Evolutionary conservation across 2,329 filamentous ascomycete genomes (phyloP).

Genomic region (Aspergillus proliferans): DNA sequence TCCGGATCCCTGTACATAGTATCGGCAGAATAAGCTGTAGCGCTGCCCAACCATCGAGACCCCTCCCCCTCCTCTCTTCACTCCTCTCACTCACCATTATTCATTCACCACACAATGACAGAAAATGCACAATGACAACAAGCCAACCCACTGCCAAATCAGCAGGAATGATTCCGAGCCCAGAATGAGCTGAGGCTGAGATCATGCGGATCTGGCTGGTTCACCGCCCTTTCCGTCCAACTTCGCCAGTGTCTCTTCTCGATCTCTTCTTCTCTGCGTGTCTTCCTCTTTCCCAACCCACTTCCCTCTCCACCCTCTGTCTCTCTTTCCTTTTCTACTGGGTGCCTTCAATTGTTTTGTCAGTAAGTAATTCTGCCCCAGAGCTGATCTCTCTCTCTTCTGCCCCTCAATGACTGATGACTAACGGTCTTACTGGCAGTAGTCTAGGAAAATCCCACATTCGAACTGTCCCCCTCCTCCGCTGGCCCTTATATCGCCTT

Average conservation of each 20-base stretch:
- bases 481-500: constrained; percentile 1
- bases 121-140: background rate
- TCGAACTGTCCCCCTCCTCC: background rate
- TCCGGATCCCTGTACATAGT: no score
- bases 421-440: no score
- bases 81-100: background rate
- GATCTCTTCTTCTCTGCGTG: background rate
- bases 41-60: background rate
- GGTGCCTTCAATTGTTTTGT: no score
- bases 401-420: background rate
- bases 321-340: constrained; percentile 1
- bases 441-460: constrained; percentile 3
- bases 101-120: background rate
- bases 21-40: background rate
- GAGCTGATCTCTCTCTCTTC: constrained; percentile 2
- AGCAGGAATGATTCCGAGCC: background rate
- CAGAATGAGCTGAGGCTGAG: constrained; percentile 14
- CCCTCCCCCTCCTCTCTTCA: background rate
- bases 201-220: constrained; percentile 16
- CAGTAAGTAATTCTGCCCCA: no score
- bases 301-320: constrained; percentile 8
- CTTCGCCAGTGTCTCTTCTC: no score
- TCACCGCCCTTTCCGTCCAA: constrained; percentile 22
- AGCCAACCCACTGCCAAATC: background rate
- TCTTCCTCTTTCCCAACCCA: constrained; percentile 13